A percentile compares a stretch with the other conserved stretches of the same genome.
phyloP scores from a whole-genome alignment of 352 stramenopile genomes.

The Globisporangium emineosum region DNA sequence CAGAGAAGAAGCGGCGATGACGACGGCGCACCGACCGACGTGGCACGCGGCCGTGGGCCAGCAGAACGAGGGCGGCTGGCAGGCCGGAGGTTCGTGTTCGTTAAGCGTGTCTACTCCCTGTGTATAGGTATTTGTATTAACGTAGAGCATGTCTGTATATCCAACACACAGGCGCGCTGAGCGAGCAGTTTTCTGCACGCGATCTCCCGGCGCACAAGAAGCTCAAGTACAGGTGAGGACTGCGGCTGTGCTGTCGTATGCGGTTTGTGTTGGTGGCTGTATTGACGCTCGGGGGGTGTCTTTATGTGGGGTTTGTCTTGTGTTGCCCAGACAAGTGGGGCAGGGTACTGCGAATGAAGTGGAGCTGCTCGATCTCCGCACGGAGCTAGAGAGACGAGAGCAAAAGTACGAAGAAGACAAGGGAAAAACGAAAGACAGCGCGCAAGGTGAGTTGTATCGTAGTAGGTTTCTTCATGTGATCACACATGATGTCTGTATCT shows the following conservation, averaged over 20 bases:
- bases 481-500: constrained; percentile 17
- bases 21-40: constrained; percentile 82
- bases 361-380: constrained; percentile 64
- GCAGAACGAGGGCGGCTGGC: constrained; percentile 85
- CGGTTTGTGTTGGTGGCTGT: background rate
- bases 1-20: constrained; percentile 40
- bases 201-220: constrained; percentile 80
- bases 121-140: background rate
- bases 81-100: constrained; percentile 55
- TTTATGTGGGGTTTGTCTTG: background rate
- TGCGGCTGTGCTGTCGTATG: background rate
- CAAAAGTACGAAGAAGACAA: constrained; percentile 74
- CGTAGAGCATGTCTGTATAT: background rate
- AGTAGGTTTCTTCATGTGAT: background rate
- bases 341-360: constrained; percentile 80
- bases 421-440: constrained; percentile 68
- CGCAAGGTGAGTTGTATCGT: constrained; percentile 58
- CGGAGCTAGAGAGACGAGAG: constrained; percentile 75
- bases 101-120: background rate
- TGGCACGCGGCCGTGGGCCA: constrained; percentile 85
- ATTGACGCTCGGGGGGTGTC: background rate
- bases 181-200: constrained; percentile 75
- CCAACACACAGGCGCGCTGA: constrained; percentile 59
- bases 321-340: constrained; percentile 59
- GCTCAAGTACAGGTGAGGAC: constrained; percentile 74